These are phyloP conservation scores for Scleroderma citrinum DNA, from an alignment of 768 basidiomycete genomes.

Conservation along the genomic window DNA sequence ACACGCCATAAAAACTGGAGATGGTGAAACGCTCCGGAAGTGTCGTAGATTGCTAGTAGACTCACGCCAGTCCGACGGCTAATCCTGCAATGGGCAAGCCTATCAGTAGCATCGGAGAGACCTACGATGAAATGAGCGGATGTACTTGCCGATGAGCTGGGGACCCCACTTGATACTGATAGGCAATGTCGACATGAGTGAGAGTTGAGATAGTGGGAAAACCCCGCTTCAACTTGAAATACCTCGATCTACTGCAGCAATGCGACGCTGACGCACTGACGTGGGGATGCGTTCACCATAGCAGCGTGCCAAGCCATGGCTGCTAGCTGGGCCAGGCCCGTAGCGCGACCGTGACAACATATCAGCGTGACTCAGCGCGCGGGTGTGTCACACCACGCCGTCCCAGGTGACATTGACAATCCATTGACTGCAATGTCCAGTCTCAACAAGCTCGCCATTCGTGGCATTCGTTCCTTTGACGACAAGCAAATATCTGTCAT, in stretches of 20 bases:
- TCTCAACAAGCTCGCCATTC: slow-evolving; percentile 89
- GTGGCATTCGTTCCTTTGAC: slow-evolving; percentile 93
- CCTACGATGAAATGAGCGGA: neutral
- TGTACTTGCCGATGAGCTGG: neutral
- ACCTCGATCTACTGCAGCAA: too few relatives aligned
- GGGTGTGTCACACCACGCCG: too few relatives aligned
- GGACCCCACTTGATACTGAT: neutral
- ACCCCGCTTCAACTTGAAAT: too few relatives aligned
- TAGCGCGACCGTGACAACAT: neutral
- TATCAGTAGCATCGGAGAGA: too few relatives aligned
- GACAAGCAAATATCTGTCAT: slow-evolving; percentile 91
- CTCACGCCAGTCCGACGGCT: neutral
- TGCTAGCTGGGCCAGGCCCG: too few relatives aligned
- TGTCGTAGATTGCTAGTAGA: neutral
- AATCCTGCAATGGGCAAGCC: neutral
- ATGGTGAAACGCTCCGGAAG: neutral
- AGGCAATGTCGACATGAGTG: neutral
- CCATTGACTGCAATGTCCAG: slow-evolving; percentile 63
- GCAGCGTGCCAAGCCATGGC: too few relatives aligned
- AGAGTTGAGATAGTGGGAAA: too few relatives aligned
- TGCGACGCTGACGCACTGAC: too few relatives aligned
- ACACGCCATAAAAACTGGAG: neutral
- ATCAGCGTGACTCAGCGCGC: neutral
- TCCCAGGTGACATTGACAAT: too few relatives aligned
- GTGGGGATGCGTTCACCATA: too few relatives aligned